Evolutionary conservation across 1,284 basidiomycete species (phyloP).

Genomic region (Apiotrichum sp.): DNA sequence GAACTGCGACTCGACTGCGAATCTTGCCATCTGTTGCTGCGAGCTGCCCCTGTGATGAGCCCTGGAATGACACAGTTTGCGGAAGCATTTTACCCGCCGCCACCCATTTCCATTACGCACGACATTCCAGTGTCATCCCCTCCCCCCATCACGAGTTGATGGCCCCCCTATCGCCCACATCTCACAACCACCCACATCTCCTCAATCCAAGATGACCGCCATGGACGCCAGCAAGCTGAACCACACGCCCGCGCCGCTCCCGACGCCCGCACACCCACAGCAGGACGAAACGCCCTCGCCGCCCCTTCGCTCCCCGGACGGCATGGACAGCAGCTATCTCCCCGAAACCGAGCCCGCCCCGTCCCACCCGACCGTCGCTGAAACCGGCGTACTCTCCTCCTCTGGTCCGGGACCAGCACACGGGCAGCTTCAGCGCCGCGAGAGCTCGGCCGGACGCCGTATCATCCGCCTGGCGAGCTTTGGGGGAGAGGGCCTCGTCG

Average conservation of each 20-base stretch:
- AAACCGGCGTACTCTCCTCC: slow-evolving; percentile 30
- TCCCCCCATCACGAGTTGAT: neutral
- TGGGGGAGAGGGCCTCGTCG: slow-evolving; percentile 38
- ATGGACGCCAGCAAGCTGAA: slow-evolving; percentile 40
- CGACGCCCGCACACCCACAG: slow-evolving; percentile 7
- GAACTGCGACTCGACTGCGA: no score
- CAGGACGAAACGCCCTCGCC: slow-evolving; percentile 16
- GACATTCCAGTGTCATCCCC: no score
- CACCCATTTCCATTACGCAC: no score
- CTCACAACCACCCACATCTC: neutral
- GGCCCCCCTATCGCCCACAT: neutral
- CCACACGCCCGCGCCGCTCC: slow-evolving; percentile 29
- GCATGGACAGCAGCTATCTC: slow-evolving; percentile 20
- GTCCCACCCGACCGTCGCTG: slow-evolving; percentile 37
- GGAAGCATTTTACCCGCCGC: no score
- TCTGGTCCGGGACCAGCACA: slow-evolving; percentile 22
- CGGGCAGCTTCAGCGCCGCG: slow-evolving; percentile 37
- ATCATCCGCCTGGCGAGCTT: slow-evolving; percentile 41
- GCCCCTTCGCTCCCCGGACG: slow-evolving; percentile 11
- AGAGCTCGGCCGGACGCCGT: slow-evolving; percentile 20
- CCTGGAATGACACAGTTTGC: no score
- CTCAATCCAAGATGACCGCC: neutral
- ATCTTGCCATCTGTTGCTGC: no score
- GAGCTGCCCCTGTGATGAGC: no score
- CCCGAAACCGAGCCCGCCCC: slow-evolving; percentile 7